Evolutionary conservation across 805 yeast genomes (phyloP).

Genomic region (Ogataea methanolica): DNA sequence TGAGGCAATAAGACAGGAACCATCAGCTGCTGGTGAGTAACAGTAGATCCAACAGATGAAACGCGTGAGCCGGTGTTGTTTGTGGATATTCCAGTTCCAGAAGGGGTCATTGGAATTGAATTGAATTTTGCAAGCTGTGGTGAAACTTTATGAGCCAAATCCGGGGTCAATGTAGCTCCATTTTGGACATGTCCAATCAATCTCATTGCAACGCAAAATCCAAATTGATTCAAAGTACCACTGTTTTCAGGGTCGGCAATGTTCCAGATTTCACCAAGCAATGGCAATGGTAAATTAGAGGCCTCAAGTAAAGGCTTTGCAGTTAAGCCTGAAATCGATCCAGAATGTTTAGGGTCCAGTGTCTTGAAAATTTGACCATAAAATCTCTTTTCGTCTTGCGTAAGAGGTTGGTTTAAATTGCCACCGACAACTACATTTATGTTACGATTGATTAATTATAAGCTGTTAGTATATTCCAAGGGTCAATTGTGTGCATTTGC

Average conservation of each 20-base stretch:
- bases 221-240: conserved; percentile 77
- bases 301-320: conserved; percentile 81
- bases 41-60: conserved; percentile 30
- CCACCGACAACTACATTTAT: conserved; percentile 9
- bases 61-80: conserved; percentile 28
- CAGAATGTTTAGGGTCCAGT: conserved; percentile 73
- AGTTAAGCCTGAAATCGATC: conserved; percentile 82
- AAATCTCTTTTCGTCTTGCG: conserved; percentile 71
- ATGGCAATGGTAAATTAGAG: conserved; percentile 73
- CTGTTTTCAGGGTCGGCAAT: conserved; percentile 83
- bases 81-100: conserved; percentile 29
- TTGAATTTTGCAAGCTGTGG: conserved; percentile 59
- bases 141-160: conserved; percentile 49
- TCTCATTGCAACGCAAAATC: conserved; percentile 84
- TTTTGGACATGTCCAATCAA: conserved; percentile 82
- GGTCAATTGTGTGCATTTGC: too few species aligned
- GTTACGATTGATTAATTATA: background rate
- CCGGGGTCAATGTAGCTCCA: conserved; percentile 53
- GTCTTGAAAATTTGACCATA: conserved; percentile 74
- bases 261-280: conserved; percentile 91
- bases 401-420: conserved; percentile 33
- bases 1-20: conserved; percentile 51
- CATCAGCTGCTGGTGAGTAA: conserved; percentile 23
- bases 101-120: conserved; percentile 29
- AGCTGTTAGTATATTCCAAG: background rate